These are phyloP conservation scores for Pyrenophora tritici-repentis DNA, from an alignment of 2,329 filamentous ascomycete genomes.

Conservation along the genomic window DNA sequence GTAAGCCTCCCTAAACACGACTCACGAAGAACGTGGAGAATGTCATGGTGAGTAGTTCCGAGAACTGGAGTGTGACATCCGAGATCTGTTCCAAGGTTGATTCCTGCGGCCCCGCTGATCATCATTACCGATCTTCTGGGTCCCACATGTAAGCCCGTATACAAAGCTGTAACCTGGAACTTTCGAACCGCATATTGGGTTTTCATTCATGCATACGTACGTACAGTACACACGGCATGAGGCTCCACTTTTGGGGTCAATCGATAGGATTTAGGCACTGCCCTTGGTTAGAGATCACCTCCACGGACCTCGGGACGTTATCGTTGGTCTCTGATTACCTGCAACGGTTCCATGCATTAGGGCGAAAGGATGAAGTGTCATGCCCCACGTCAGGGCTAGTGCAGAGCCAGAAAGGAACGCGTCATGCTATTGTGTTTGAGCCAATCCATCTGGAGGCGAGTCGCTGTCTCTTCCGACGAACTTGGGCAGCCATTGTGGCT, in stretches of 20 bases:
- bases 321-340: too few relatives aligned
- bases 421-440: not conserved
- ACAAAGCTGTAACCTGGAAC: too few relatives aligned
- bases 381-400: not conserved
- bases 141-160: not conserved
- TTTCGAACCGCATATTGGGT: too few relatives aligned
- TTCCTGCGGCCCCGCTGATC: constrained; percentile 7
- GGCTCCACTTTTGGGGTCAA: too few relatives aligned
- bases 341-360: too few relatives aligned
- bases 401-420: not conserved
- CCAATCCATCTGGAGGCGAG: not conserved
- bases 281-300: too few relatives aligned
- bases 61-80: not conserved
- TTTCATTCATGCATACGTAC: too few relatives aligned
- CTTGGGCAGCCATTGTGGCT: not conserved
- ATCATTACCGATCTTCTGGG: constrained; percentile 1
- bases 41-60: not conserved
- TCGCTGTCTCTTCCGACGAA: not conserved
- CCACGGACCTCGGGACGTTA: too few relatives aligned
- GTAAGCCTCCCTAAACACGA: too few relatives aligned
- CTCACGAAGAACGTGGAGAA: not conserved
- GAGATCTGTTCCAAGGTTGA: not conserved
- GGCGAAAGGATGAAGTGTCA: too few relatives aligned
- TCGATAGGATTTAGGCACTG: too few relatives aligned
- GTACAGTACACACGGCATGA: too few relatives aligned